Base-by-base conservation (phyloP, 768 basidiomycete species). In the Cyathus striatus region DNA sequence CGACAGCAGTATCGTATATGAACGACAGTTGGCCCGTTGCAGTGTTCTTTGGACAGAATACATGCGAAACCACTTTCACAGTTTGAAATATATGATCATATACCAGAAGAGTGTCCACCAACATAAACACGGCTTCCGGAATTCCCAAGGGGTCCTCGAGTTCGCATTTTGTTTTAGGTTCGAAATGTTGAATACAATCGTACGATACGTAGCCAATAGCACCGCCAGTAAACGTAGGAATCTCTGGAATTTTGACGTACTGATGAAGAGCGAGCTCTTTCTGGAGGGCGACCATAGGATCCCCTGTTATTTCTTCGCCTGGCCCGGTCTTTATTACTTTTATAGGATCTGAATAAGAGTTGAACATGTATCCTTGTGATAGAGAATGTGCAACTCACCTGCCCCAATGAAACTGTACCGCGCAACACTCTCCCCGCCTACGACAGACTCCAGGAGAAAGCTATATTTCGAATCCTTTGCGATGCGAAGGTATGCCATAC, bases 161-260 rank as follows among this genome's bases (percentile, higher is more conserved):
- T 14, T 78, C 72, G 26, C 83, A 73, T 38, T 81, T 81, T 5
- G 92, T 93, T 68, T 87, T 91, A 41, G 96, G 93, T 61, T 99
- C 96, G 55, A 99, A 99, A 62, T 97, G 83, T 44, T 88, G 90
- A 44, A 99, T 82, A 62, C 91, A 92, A 61, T 99, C 96, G 67
- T 93, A 99, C 10, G 91, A 80, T 47, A 99, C 91, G 61, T 96
- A 98, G 42, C 96, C 96, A 56, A 98, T 90, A 1, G 94, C 95
- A 35, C 96, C 96, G 36, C 96, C 96, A 35, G 93, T 95, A 60
- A 98, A 96, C 0, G 94, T 94, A 2, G 90, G 84, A 25, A 95
- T 75, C 61, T 94, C 88, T 4, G 92, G 92, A 20, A 96, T 81
- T 60, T 86, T 86, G 63, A 96, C 78, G 59, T 94, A 96, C 61